A percentile compares a stretch with the other conserved stretches of the same genome.
phyloP scores from a whole-genome alignment of 208 protist species.

The Sergeia podlipaevii region DNA sequence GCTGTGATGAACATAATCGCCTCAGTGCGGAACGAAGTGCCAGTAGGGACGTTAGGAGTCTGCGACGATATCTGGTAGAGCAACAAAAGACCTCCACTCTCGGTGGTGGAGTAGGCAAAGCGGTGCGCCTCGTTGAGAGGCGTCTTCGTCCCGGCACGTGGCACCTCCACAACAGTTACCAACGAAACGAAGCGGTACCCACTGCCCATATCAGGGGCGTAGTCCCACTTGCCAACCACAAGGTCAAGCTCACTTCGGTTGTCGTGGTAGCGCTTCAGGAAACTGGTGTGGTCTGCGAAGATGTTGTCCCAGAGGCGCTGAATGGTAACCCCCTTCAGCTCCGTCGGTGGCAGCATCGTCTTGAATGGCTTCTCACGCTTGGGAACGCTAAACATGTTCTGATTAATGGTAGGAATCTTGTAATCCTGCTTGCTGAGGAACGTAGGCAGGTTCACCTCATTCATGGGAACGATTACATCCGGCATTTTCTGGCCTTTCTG shows the following conservation, averaged over 20 bases:
- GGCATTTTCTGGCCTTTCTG: conserved; percentile 27
- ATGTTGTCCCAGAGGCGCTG: conserved; percentile 64
- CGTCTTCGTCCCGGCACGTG: conserved; percentile 48
- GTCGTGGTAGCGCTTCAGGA: conserved; percentile 71
- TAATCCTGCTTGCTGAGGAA: conserved; percentile 62
- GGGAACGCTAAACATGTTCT: conserved; percentile 67
- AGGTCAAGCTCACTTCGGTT: conserved; percentile 62
- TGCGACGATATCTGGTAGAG: conserved; percentile 84
- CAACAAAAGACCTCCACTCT: conserved; percentile 37
- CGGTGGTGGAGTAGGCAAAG: conserved; percentile 51
- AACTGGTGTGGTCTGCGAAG: conserved; percentile 61
- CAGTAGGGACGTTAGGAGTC: conserved; percentile 63
- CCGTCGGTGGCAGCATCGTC: conserved; percentile 48
- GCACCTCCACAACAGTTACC: conserved; percentile 58
- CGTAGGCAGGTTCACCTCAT: conserved; percentile 39
- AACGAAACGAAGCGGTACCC: conserved; percentile 67
- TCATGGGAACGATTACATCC: conserved; percentile 32
- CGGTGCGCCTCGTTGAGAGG: conserved; percentile 76
- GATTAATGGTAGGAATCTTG: conserved; percentile 31
- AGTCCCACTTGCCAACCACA: conserved; percentile 58
- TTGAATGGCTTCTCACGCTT: conserved; percentile 76
- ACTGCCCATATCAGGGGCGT: conserved; percentile 62
- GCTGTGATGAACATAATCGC: conserved; percentile 69
- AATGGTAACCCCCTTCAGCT: conserved; percentile 68
- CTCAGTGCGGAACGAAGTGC: conserved; percentile 73